Evolutionary conservation across 1,284 basidiomycete species (phyloP), one percentile per base, ranked within the genome.

Genomic region (Naganishia sp.): DNA sequence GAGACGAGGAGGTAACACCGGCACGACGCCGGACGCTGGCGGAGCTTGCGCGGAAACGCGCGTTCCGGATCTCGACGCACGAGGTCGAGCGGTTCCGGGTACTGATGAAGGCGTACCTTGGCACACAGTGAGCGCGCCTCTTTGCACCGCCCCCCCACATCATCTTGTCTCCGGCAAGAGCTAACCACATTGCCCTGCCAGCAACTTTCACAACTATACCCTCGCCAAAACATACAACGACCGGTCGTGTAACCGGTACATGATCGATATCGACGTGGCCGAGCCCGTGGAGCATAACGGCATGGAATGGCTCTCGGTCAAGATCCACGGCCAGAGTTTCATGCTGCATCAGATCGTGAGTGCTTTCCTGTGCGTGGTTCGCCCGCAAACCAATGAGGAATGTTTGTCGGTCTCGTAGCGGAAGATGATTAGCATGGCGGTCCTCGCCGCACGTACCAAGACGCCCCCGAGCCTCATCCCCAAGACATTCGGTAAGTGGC

Each of bases 141-240:
- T 33, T 33, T 21, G 18, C 18, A 46, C 10, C 18, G 39, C 10
- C 31, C 55, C 21, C 9, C 4, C 33, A 28, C 28, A 28, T 42
- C 28, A 28, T 42, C 16, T 23, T 18, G 10, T 36, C 39, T 21
- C 2, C 28, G 50, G 21, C 13, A 25, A 11, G 18, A 21, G 39
- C 18, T n/a, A 11, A 36, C 2, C 50, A 21, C 18, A 21, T 21
- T 21, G 21, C 21, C 21, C 21, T 21, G 21, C 87, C 6, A 92
- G 92, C 79, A 98, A 99, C 78, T 99, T 96, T 78, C 93, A 97
- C 81, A 99, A 99, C 78, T 99, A 94, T 74, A 99, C 96, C 0
- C 87, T 98, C 63, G 90, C 88, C 10, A 87, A 90, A 66, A 89
- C 91, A 54, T 93, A 89, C 78, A 82, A 85, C 9, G 94, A 97